Percentiles rank a stretch among this genome's conserved stretches.
Evolutionary conservation across 2,329 filamentous ascomycete genomes (phyloP).

Genomic region (Polychaeton citri): DNA sequence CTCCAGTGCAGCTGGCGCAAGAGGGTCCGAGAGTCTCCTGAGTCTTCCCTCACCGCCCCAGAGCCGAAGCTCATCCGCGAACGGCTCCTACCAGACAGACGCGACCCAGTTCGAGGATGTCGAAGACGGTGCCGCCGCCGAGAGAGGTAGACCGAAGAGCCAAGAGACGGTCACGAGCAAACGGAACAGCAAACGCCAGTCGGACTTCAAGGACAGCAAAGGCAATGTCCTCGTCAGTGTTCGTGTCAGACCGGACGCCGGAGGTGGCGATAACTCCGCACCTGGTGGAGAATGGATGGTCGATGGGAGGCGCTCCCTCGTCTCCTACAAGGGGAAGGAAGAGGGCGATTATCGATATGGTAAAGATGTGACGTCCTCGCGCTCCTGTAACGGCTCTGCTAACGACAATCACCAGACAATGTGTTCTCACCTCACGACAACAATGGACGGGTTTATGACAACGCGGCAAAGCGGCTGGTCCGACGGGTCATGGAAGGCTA

Average conservation of each 20-base stretch:
- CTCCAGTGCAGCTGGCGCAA: slow-evolving; percentile 43
- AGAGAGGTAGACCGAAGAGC: slow-evolving; percentile 32
- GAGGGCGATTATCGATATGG: slow-evolving; percentile 88
- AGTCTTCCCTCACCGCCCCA: slow-evolving; percentile 72
- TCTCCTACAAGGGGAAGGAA: slow-evolving; percentile 77
- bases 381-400: background rate
- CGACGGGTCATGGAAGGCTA: slow-evolving; percentile 98
- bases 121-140: slow-evolving; percentile 40
- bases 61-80: slow-evolving; percentile 81
- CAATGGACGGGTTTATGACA: slow-evolving; percentile 89
- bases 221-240: slow-evolving; percentile 96
- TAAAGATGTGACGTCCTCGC: slow-evolving; percentile 30
- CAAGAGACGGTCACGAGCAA: slow-evolving; percentile 17
- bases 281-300: slow-evolving; percentile 82
- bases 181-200: slow-evolving; percentile 15
- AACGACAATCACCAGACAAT: slow-evolving; percentile 53
- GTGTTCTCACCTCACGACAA: slow-evolving; percentile 91
- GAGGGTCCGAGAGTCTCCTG: slow-evolving; percentile 61
- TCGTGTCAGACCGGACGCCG: slow-evolving; percentile 72
- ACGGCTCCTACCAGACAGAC: slow-evolving; percentile 84
- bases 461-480: slow-evolving; percentile 83
- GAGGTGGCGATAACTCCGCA: slow-evolving; percentile 44
- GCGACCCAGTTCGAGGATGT: slow-evolving; percentile 78
- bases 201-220: slow-evolving; percentile 54
- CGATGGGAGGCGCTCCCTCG: slow-evolving; percentile 66